Conservation (phyloP, 2,329 filamentous ascomycete genomes). For the Fusarium burgessii region DNA sequence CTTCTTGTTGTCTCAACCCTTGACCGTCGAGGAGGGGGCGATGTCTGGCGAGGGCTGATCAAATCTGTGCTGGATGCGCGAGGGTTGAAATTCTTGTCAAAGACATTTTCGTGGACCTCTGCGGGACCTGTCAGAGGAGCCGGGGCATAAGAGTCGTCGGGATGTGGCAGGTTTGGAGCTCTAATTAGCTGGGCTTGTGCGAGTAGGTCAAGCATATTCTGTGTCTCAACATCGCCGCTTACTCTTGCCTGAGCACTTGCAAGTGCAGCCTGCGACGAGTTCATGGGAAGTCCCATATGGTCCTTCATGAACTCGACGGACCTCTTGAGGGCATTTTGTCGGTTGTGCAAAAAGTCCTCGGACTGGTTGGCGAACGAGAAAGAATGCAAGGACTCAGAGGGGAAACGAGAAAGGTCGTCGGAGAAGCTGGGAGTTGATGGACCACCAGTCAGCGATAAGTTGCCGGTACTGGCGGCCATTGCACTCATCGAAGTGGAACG, state of each 20-base stretch:
- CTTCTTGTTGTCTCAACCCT: slow-evolving; percentile 30
- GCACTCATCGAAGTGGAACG: slow-evolving; percentile 79
- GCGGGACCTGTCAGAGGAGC: slow-evolving; percentile 85
- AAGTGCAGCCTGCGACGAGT: slow-evolving; percentile 77
- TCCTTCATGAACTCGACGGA: slow-evolving; percentile 98
- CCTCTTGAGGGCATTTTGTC: slow-evolving; percentile 91
- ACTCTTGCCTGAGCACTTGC: slow-evolving; percentile 85
- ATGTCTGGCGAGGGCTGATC: slow-evolving; percentile 51
- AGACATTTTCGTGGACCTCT: slow-evolving; percentile 79
- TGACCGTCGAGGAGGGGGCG: slow-evolving; percentile 48
- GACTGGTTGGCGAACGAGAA: slow-evolving; percentile 98
- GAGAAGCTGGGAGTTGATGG: slow-evolving; percentile 80
- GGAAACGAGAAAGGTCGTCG: slow-evolving; percentile 93
- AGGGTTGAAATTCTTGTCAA: slow-evolving; percentile 82
- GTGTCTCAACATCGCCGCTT: slow-evolving; percentile 85
- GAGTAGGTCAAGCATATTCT: slow-evolving; percentile 90
- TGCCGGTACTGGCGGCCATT: slow-evolving; percentile 69
- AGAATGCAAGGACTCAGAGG: slow-evolving; percentile 94
- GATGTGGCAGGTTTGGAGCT: slow-evolving; percentile 69
- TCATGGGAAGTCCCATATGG: slow-evolving; percentile 80
- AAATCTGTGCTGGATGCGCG: slow-evolving; percentile 64
- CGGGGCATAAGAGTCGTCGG: slow-evolving; percentile 55
- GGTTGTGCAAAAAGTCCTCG: slow-evolving; percentile 89
- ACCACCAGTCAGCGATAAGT: slow-evolving; percentile 67
- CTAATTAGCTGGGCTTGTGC: slow-evolving; percentile 84